phyloP scores from a whole-genome alignment of 2,329 filamentous ascomycete genomes.

The Talaromyces atroroseus region DNA sequence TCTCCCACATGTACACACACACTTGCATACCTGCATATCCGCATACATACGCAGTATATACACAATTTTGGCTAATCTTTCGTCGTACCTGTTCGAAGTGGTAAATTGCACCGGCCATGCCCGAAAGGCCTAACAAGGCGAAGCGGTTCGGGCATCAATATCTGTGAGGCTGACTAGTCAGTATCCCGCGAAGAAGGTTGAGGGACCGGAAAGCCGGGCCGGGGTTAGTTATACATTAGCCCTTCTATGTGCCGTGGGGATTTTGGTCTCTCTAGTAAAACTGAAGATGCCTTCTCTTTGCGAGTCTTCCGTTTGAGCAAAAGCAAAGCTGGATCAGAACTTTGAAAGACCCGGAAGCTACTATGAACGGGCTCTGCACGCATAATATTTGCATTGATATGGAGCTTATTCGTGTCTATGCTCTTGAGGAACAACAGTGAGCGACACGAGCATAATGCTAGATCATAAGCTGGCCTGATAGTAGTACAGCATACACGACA shows the following conservation, averaged over 20 bases:
- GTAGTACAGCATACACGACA: neutral
- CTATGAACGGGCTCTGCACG: no score
- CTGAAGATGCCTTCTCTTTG: no score
- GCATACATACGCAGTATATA: neutral
- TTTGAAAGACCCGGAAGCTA: no score
- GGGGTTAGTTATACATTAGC: neutral
- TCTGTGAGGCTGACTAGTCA: constrained; percentile 2
- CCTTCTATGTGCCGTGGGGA: neutral
- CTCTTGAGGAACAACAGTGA: neutral
- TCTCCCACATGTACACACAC: neutral
- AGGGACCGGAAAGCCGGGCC: neutral
- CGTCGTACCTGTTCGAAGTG: neutral
- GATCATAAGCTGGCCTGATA: no score
- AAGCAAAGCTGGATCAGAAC: no score
- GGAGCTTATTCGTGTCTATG: no score
- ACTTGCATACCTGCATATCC: neutral
- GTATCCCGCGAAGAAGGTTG: neutral
- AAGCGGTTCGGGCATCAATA: constrained; percentile 10
- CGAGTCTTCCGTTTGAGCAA: no score
- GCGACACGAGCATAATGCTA: neutral
- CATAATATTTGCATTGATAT: no score
- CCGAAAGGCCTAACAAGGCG: constrained; percentile 2
- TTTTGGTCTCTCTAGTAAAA: no score
- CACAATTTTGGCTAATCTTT: neutral
- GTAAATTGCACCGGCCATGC: constrained; percentile 2